These are phyloP conservation scores for Sophora flavescens DNA, from an alignment of 306 rosid genomes.

Conservation along the genomic window DNA sequence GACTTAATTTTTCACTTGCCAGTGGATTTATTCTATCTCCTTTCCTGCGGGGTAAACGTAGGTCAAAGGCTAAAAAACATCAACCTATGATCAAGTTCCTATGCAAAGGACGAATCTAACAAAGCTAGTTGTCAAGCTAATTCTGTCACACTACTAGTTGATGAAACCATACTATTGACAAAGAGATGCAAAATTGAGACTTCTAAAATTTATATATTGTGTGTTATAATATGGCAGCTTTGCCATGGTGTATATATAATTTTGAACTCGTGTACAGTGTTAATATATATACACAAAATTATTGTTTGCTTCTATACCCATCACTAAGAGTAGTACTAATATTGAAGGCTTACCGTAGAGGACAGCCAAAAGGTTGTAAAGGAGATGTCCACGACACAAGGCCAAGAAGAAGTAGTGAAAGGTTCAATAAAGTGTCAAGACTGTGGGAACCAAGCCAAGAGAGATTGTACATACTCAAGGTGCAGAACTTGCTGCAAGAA, in stretches of 20 bases:
- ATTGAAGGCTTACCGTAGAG: not conserved
- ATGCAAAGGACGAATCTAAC: not conserved
- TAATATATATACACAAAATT: not conserved
- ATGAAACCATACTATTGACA: not conserved
- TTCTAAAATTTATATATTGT: slow-evolving; percentile 33
- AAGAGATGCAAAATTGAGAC: not conserved
- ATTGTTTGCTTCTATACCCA: slow-evolving; percentile 27
- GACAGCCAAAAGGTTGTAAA: not conserved
- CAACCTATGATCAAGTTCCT: not conserved
- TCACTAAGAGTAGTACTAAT: not conserved
- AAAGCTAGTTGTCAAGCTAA: not conserved
- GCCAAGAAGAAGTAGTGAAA: slow-evolving; percentile 38
- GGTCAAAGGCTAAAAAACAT: slow-evolving; percentile 14
- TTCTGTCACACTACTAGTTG: not conserved
- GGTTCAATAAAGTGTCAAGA: slow-evolving; percentile 62
- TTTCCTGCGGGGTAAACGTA: not conserved
- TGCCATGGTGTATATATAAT: slow-evolving; percentile 38
- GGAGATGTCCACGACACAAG: slow-evolving; percentile 43
- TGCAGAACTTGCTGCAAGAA: slow-evolving; percentile 79
- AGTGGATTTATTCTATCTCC: not conserved
- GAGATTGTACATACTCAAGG: slow-evolving; percentile 64
- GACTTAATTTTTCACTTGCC: not conserved
- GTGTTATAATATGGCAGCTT: slow-evolving; percentile 15
- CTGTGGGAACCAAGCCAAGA: slow-evolving; percentile 86
- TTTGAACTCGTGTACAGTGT: slow-evolving; percentile 19